Percentiles rank a stretch among this genome's conserved stretches.
phyloP scores from a whole-genome alignment of 179 eudicot genomes.

The Drosera spatulata region DNA sequence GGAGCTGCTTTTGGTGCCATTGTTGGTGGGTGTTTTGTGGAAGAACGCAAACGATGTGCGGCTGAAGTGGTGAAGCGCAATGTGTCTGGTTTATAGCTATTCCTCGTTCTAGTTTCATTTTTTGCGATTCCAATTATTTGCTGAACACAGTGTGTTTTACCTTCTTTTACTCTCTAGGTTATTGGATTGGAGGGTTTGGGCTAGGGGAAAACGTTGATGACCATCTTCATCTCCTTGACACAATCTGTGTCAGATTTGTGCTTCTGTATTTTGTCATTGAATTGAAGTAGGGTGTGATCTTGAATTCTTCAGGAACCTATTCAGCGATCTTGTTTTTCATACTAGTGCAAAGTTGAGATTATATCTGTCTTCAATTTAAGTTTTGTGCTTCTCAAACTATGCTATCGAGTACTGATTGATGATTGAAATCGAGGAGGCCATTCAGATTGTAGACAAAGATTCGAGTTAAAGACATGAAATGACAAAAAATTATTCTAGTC shows the following conservation, averaged over 20 bases:
- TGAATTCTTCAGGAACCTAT: too few relatives aligned
- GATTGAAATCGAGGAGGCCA: too few relatives aligned
- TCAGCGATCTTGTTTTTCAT: too few relatives aligned
- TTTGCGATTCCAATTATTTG: background rate
- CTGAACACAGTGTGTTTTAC: background rate
- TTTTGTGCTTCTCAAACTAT: too few relatives aligned
- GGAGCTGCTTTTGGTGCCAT: slow-evolving; percentile 68
- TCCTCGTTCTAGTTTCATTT: background rate
- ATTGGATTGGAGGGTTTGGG: slow-evolving; percentile 80
- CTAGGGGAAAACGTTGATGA: slow-evolving; percentile 67
- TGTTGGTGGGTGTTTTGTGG: slow-evolving; percentile 66
- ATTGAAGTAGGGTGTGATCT: too few relatives aligned
- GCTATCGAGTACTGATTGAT: too few relatives aligned
- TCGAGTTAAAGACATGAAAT: too few relatives aligned
- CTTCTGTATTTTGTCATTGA: background rate
- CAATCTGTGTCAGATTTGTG: slow-evolving; percentile 36
- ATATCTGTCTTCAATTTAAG: too few relatives aligned
- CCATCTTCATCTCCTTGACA: slow-evolving; percentile 45
- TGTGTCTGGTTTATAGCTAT: slow-evolving; percentile 43
- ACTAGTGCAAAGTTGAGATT: too few relatives aligned
- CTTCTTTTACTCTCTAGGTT: slow-evolving; percentile 30
- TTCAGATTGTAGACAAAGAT: too few relatives aligned
- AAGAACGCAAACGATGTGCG: slow-evolving; percentile 59
- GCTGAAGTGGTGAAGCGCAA: slow-evolving; percentile 61
- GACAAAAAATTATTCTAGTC: too few relatives aligned